Evolutionary conservation across 768 basidiomycete genomes (phyloP).

Genomic region (Phaeolepiota aurea): DNA sequence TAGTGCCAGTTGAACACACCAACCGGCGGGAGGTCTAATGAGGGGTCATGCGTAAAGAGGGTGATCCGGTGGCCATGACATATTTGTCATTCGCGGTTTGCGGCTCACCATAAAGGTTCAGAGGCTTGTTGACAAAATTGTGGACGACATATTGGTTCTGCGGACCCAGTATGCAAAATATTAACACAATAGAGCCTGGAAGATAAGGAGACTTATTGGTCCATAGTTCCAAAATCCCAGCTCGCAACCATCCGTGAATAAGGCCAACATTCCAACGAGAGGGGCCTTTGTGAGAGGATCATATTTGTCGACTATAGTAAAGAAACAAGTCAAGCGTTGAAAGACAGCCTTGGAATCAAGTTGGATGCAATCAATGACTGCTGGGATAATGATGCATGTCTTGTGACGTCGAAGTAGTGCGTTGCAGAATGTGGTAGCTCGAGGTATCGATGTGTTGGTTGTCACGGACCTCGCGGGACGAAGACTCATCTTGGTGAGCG

Average conservation of each 20-base stretch:
- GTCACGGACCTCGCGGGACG: constrained; percentile 8
- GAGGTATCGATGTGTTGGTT: constrained; percentile 7
- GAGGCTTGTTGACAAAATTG: background rate
- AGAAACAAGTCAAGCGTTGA: constrained; percentile 10
- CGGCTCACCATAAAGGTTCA: constrained; percentile 5
- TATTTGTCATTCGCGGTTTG: constrained; percentile 1
- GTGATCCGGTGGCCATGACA: constrained; percentile 10
- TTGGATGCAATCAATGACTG: constrained; percentile 6
- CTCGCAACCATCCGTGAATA: constrained; percentile 6
- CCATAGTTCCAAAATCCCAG: constrained; percentile 12
- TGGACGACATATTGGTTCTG: background rate
- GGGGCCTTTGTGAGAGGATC: constrained; percentile 8
- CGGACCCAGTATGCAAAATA: constrained; percentile 5
- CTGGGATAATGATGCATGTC: constrained; percentile 3
- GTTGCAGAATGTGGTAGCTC: constrained; percentile 5
- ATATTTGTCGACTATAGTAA: constrained; percentile 9
- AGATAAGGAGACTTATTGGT: constrained; percentile 10
- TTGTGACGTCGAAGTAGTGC: constrained; percentile 8
- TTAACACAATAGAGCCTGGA: too few species aligned
- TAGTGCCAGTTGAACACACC: constrained; percentile 2
- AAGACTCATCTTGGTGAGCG: constrained; percentile 7
- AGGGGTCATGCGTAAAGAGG: constrained; percentile 7
- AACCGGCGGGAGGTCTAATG: constrained; percentile 8
- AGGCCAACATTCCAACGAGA: constrained; percentile 7
- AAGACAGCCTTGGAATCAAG: constrained; percentile 9